These are phyloP conservation scores for Aspergillus bertholletiae DNA, from an alignment of 495 filamentous ascomycete genomes.

Conservation along the genomic window DNA sequence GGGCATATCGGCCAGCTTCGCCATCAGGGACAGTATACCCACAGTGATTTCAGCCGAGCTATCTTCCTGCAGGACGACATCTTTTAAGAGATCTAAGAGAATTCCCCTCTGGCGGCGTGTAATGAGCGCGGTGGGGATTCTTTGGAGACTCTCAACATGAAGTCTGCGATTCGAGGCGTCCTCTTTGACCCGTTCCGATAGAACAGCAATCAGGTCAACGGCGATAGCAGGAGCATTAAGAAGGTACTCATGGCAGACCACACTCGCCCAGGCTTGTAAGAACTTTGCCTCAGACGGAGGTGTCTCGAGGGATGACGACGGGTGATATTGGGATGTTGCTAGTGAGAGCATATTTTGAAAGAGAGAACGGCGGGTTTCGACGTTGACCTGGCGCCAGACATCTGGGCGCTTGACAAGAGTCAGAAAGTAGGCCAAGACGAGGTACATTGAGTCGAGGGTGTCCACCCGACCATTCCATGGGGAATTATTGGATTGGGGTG, in stretches of 20 bases:
- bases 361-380: conserved; percentile 27
- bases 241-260: conserved; percentile 45
- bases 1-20: conserved; percentile 40
- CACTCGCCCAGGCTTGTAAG: conserved; percentile 40
- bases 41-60: conserved; percentile 26
- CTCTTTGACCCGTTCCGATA: conserved; percentile 32
- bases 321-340: conserved; percentile 32
- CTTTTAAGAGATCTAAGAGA: conserved; percentile 36
- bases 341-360: conserved; percentile 34
- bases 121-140: conserved; percentile 34
- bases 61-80: conserved; percentile 29
- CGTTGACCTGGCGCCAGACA: conserved; percentile 27
- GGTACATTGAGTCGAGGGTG: conserved; percentile 27
- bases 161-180: conserved; percentile 29
- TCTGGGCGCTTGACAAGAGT: conserved; percentile 30
- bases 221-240: conserved; percentile 34
- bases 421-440: conserved; percentile 36
- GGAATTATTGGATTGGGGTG: conserved; percentile 25
- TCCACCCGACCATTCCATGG: conserved; percentile 41
- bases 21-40: conserved; percentile 40
- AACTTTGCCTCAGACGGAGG: conserved; percentile 28
- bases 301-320: conserved; percentile 28
- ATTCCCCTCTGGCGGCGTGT: conserved; percentile 34
- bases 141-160: conserved; percentile 39
- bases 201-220: conserved; percentile 29